These are phyloP conservation scores for Fraxinus americana DNA, from an alignment of 257 asterid species.

Conservation along the genomic window DNA sequence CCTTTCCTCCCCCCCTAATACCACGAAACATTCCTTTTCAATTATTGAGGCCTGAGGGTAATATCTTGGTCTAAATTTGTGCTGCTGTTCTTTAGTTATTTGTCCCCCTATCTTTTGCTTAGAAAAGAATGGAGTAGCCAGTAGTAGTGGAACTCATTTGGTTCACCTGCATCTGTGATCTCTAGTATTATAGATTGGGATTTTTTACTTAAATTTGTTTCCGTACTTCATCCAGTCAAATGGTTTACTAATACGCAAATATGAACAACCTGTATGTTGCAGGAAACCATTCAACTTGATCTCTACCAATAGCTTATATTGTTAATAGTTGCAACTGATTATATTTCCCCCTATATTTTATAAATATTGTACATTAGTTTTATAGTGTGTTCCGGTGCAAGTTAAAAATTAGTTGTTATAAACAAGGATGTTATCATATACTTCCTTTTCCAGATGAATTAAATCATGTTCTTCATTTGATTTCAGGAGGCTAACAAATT, in stretches of 20 bases:
- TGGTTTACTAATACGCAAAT: not conserved
- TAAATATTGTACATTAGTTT: not conserved
- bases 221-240: not conserved
- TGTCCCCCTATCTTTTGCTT: not conserved
- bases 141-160: not conserved
- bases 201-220: not conserved
- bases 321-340: not conserved
- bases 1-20: not conserved
- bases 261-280: not conserved
- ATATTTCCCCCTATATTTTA: not conserved
- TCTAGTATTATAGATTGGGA: not conserved
- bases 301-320: not conserved
- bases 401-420: not conserved
- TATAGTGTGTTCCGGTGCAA: not conserved
- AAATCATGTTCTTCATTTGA: conserved; percentile 26
- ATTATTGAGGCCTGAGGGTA: not conserved
- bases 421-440: conserved; percentile 9
- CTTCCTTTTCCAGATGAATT: not conserved
- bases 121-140: not conserved
- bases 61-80: not conserved
- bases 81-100: not conserved
- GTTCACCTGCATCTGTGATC: not conserved
- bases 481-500: conserved; percentile 92
- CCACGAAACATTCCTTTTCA: not conserved
- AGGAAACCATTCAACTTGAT: not conserved